These are phyloP conservation scores for Dactylella cylindrospora DNA, from an alignment of 2,329 filamentous ascomycete genomes.

Conservation along the genomic window DNA sequence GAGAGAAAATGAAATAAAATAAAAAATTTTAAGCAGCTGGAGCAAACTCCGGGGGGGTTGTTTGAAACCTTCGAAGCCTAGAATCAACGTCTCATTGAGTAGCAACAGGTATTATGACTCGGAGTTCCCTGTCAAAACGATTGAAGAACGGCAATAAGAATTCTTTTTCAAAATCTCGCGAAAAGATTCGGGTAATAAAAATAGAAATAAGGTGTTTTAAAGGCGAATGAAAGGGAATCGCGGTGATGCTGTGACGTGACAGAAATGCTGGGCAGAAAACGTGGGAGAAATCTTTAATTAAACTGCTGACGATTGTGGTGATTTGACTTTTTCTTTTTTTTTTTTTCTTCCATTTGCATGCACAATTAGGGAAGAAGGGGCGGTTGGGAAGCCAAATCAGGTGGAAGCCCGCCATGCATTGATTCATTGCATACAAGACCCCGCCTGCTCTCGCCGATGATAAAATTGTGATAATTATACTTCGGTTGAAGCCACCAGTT, in stretches of 20 bases:
- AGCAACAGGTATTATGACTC: conserved; percentile 18
- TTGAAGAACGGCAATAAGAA: conserved; percentile 4
- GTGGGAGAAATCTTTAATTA: too few relatives aligned
- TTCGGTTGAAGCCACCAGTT: too few relatives aligned
- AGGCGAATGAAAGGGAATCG: conserved; percentile 21
- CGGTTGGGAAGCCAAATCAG: neutral
- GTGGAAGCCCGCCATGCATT: too few relatives aligned
- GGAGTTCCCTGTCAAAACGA: conserved; percentile 6
- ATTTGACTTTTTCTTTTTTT: too few relatives aligned
- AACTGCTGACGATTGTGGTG: too few relatives aligned
- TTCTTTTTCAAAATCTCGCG: conserved; percentile 4
- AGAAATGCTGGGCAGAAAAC: conserved; percentile 27
- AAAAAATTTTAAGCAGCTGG: conserved; percentile 1
- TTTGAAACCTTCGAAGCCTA: conserved; percentile 16
- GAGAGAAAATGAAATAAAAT: conserved; percentile 2
- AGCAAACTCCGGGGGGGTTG: neutral
- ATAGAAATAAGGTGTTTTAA: conserved; percentile 27
- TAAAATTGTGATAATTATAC: too few relatives aligned
- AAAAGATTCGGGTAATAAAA: conserved; percentile 40
- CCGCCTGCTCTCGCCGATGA: too few relatives aligned
- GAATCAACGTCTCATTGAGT: too few relatives aligned
- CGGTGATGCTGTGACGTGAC: conserved; percentile 38
- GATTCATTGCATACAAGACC: too few relatives aligned
- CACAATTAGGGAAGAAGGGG: conserved; percentile 16
- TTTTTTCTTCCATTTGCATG: conserved; percentile 31